phyloP scores from a whole-genome alignment of 2,329 filamentous ascomycete species.

The Rutstroemia sp. region DNA sequence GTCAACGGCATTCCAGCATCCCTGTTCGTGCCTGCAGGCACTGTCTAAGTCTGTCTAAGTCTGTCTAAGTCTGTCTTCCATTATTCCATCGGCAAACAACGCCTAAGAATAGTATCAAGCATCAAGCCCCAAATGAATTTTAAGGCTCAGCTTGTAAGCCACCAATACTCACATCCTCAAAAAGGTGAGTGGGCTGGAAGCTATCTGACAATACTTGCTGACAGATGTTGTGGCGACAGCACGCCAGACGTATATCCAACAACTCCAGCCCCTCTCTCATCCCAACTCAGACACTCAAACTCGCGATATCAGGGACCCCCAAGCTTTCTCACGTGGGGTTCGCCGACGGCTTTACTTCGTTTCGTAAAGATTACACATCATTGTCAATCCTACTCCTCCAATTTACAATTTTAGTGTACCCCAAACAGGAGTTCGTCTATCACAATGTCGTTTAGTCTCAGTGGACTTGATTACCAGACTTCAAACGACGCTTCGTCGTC shows the following conservation, averaged over 20 bases:
- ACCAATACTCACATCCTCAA: too few relatives aligned
- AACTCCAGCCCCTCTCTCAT: too few relatives aligned
- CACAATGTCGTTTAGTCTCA: background rate
- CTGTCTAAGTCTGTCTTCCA: too few relatives aligned
- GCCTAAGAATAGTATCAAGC: background rate
- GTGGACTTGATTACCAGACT: background rate
- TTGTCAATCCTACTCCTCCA: background rate
- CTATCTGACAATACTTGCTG: too few relatives aligned
- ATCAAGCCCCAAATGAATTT: too few relatives aligned
- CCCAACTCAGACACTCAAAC: too few relatives aligned
- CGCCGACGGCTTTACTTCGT: background rate
- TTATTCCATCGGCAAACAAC: background rate
- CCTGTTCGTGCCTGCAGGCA: background rate
- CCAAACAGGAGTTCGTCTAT: background rate
- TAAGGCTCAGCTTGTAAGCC: too few relatives aligned
- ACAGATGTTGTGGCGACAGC: too few relatives aligned
- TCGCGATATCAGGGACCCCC: too few relatives aligned
- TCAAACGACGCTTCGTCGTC: background rate
- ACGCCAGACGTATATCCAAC: too few relatives aligned
- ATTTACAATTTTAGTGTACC: background rate
- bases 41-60: too few relatives aligned
- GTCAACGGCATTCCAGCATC: constrained; percentile 4
- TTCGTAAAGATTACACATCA: background rate
- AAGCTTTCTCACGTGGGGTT: background rate
- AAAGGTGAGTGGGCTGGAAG: too few relatives aligned